Conservation (phyloP, 1,284 basidiomycete genomes). For the Rhodotorula sp. region DNA sequence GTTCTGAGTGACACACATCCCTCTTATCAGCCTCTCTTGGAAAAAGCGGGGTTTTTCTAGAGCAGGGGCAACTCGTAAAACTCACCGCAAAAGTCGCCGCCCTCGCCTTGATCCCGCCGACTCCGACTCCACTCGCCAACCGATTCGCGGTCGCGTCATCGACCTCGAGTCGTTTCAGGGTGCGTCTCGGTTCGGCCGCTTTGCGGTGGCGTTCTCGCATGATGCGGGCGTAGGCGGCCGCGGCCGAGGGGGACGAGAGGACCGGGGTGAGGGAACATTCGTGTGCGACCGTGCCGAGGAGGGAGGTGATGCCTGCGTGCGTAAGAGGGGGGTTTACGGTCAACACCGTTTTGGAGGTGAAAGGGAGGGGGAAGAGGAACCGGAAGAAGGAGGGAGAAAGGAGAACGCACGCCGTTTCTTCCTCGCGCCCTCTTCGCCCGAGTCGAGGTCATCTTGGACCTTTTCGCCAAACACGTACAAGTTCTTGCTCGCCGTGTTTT, state of each 20-base stretch:
- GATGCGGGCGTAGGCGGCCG: conserved; percentile 50
- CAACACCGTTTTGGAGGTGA: neutral
- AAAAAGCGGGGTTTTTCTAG: neutral
- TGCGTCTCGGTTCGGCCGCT: conserved; percentile 50
- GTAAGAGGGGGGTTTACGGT: no score
- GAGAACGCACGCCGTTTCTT: conserved; percentile 40
- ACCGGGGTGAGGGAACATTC: conserved; percentile 45
- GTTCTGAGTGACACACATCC: conserved; percentile 3
- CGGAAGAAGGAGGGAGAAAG: neutral
- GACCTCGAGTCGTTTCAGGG: conserved; percentile 50
- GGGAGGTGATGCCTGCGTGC: conserved; percentile 37
- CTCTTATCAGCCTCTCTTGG: neutral
- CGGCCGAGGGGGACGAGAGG: conserved; percentile 41
- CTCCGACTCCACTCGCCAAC: conserved; percentile 44
- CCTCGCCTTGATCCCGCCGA: conserved; percentile 35
- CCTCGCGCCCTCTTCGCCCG: conserved; percentile 33
- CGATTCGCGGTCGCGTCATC: conserved; percentile 49
- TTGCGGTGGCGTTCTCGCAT: conserved; percentile 49
- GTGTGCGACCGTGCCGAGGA: conserved; percentile 45
- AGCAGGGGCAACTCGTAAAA: neutral
- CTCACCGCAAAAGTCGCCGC: conserved; percentile 42
- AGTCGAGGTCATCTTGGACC: conserved; percentile 43
- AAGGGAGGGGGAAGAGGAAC: no score
- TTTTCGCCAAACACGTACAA: conserved; percentile 46
- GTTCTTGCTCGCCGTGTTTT: conserved; percentile 45